Conservation (phyloP, 2,329 filamentous ascomycete genomes). For the Apiospora pterosperma region DNA sequence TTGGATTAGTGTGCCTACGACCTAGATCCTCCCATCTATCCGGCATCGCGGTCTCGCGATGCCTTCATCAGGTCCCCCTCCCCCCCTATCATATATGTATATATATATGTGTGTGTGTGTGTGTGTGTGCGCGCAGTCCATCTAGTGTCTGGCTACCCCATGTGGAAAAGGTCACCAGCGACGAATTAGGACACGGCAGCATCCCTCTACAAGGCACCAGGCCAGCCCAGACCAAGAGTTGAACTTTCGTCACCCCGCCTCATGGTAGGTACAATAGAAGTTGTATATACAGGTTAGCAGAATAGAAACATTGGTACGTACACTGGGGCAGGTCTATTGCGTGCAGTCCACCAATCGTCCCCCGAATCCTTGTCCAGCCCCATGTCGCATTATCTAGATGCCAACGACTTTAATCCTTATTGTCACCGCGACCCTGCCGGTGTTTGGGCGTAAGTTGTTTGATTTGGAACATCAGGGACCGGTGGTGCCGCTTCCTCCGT, state of each 20-base stretch:
- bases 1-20: not conserved
- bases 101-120: not conserved
- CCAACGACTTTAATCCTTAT: not conserved
- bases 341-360: not conserved
- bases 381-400: not conserved
- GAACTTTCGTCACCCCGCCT: not conserved
- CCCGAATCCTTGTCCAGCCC: not conserved
- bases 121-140: not conserved
- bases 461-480: constrained; percentile 29
- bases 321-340: not conserved
- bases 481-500: constrained; percentile 33
- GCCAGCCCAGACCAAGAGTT: constrained; percentile 2
- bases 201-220: constrained; percentile 2
- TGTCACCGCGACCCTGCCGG: constrained; percentile 2
- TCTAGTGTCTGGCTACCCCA: not conserved
- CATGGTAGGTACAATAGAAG: not conserved
- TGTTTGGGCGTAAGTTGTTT: not conserved
- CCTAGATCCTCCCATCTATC: not conserved
- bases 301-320: constrained; percentile 1
- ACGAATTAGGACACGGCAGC: not conserved
- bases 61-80: not conserved
- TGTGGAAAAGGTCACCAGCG: not conserved
- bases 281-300: constrained; percentile 1
- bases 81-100: too few species aligned
- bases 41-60: not conserved